Base-by-base conservation (phyloP, 805 yeast genomes). In the Suhomyces prunicola region DNA sequence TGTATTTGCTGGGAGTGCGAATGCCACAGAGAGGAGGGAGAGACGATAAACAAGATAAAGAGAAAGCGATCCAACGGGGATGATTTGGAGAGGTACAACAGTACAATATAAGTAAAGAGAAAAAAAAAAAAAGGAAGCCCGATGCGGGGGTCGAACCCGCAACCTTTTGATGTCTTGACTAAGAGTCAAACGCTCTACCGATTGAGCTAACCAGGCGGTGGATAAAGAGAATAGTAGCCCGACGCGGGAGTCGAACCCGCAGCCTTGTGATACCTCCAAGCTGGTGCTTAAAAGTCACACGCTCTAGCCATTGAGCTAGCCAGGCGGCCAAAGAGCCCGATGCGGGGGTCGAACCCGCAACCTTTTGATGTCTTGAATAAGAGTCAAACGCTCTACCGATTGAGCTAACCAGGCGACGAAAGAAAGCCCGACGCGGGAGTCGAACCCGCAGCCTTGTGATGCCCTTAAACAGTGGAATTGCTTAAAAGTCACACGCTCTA, bases 361-460 rank as follows among this genome's bases (percentile, higher is more conserved):
- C 42, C 42, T 39, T 39, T 15, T 39, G 42, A 39, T 39, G 6
- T 19, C 42, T 17, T 39, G 17, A 5, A 9, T 33, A 33, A 33
- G 17, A 33, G 54, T 56, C 59, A 57, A 54, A 56, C 59, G 57
- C 59, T 53, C 55, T 53, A 53, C 50, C 53, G 53, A 53, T 53
- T 53, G 55, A 53, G 52, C 52, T 49, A 52, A 49, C 54, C 54
- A 52, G 54, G 54, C 7, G n/a, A n/a, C n/a, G n/a, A n/a, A n/a
- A n/a, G n/a, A n/a, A n/a, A 47, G 49, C 49, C 49, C 49, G 49
- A 47, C 49, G 49, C 49, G 49, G 49, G 49, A 35, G 44, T 47
- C 49, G 49, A 47, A 47, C 49, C 49, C 49, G 49, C 49, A 47
- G 15, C 49, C 49, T 47, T 47, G 22, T 47, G 49, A 47, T 47